Percentiles rank a stretch among this genome's conserved stretches.
Evolutionary conservation across 2,329 filamentous ascomycete species (phyloP).

Genomic region (Aciculosporium take): DNA sequence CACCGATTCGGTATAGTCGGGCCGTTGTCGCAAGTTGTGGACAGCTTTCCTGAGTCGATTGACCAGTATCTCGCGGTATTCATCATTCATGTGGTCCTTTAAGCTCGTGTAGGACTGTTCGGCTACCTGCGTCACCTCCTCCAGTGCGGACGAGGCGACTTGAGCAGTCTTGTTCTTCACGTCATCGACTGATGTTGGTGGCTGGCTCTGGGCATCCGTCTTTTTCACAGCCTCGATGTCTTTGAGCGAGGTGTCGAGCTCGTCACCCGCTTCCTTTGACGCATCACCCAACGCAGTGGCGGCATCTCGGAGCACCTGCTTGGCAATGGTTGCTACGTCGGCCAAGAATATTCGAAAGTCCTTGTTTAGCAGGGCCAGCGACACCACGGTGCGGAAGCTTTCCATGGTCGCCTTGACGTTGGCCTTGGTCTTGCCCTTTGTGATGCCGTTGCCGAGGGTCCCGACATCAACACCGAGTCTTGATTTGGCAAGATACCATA

Average conservation of each 20-base stretch:
- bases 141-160: constrained; percentile 26
- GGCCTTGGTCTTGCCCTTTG: constrained; percentile 18
- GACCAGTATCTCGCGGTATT: constrained; percentile 59
- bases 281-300: constrained; percentile 65
- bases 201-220: constrained; percentile 12
- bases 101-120: constrained; percentile 52
- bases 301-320: constrained; percentile 77
- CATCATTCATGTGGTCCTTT: constrained; percentile 57
- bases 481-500: constrained; percentile 74
- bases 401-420: constrained; percentile 41
- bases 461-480: constrained; percentile 32
- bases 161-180: constrained; percentile 42
- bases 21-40: constrained; percentile 55
- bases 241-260: constrained; percentile 56
- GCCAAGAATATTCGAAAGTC: constrained; percentile 79
- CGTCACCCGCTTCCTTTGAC: constrained; percentile 58
- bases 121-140: constrained; percentile 11
- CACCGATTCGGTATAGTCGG: constrained; percentile 77
- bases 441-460: constrained; percentile 15
- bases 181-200: constrained; percentile 44
- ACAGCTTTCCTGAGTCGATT: constrained; percentile 66
- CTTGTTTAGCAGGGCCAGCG: constrained; percentile 74
- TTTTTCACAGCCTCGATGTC: constrained; percentile 32
- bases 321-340: constrained; percentile 63
- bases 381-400: constrained; percentile 70